Conservation (phyloP, 1,139 yeast genomes). For the Kazachstania sp. region DNA sequence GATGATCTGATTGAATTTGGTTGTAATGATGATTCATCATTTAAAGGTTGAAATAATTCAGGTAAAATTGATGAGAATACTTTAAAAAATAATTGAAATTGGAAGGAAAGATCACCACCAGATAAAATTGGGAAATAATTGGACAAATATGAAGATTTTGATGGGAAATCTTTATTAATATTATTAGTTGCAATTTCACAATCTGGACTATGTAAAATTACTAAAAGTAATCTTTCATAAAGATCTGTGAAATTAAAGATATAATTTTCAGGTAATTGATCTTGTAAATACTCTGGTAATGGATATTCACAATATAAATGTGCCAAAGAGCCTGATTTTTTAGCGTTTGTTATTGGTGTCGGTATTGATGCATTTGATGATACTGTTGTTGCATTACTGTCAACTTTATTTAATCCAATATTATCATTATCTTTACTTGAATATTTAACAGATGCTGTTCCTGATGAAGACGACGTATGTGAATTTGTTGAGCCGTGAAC, state of each 20-base stretch:
- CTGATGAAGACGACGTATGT: neutral
- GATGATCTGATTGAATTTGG: constrained; percentile 57
- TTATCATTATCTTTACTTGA: neutral
- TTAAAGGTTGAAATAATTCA: constrained; percentile 66
- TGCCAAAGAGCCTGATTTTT: constrained; percentile 7
- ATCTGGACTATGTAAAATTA: constrained; percentile 66
- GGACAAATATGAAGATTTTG: constrained; percentile 9
- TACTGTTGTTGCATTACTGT: neutral
- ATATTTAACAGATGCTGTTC: neutral
- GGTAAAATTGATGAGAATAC: constrained; percentile 60
- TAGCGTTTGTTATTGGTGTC: neutral
- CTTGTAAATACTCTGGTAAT: constrained; percentile 17
- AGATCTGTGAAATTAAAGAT: constrained; percentile 46
- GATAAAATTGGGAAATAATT: constrained; percentile 40
- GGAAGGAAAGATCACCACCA: constrained; percentile 49
- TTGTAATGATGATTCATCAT: constrained; percentile 69
- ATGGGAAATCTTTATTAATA: constrained; percentile 13
- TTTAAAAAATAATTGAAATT: constrained; percentile 47
- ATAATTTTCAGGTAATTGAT: constrained; percentile 15
- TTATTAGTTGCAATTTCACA: constrained; percentile 20
- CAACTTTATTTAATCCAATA: neutral
- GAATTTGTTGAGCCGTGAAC: constrained; percentile 6
- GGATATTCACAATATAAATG: constrained; percentile 27
- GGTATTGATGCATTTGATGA: neutral
- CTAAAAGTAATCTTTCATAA: constrained; percentile 68